Conservation (phyloP, 192 early-diverging fungal genomes). For the Jimgerdemannia lactiflua region DNA sequence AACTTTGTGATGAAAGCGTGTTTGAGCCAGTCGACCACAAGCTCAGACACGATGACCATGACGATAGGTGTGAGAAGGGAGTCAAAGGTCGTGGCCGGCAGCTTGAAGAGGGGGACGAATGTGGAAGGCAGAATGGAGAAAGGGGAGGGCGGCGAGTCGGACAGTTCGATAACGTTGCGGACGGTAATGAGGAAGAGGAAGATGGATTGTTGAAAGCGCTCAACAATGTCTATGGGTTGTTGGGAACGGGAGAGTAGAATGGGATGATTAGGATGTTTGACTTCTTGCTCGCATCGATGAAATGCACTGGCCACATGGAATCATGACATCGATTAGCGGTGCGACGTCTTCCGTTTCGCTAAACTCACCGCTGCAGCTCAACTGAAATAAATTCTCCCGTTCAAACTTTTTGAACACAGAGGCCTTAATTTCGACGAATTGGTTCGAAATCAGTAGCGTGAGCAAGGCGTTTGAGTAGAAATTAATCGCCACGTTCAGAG, state of each 20-base stretch:
- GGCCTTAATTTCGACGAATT: slow-evolving; percentile 98
- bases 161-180: slow-evolving; percentile 88
- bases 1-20: slow-evolving; percentile 99
- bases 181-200: slow-evolving; percentile 90
- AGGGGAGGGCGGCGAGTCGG: slow-evolving; percentile 57
- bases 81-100: slow-evolving; percentile 57
- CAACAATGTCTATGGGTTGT: slow-evolving; percentile 76
- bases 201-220: slow-evolving; percentile 88
- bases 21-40: slow-evolving; percentile 96
- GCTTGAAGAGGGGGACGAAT: slow-evolving; percentile 57
- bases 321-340: not conserved
- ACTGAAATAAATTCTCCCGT: slow-evolving; percentile 94
- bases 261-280: too few species aligned
- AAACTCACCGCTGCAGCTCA: slow-evolving; percentile 79
- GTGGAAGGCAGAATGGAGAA: slow-evolving; percentile 57
- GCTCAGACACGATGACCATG: slow-evolving; percentile 84
- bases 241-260: not conserved
- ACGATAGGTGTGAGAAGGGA: slow-evolving; percentile 79
- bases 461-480: slow-evolving; percentile 93
- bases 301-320: too few species aligned
- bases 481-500: slow-evolving; percentile 95
- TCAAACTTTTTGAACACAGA: slow-evolving; percentile 98
- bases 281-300: too few species aligned
- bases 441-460: slow-evolving; percentile 92
- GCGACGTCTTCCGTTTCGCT: not conserved